Base-by-base conservation (phyloP, 75 land plant species). In the Isoetes taiwanensis region DNA sequence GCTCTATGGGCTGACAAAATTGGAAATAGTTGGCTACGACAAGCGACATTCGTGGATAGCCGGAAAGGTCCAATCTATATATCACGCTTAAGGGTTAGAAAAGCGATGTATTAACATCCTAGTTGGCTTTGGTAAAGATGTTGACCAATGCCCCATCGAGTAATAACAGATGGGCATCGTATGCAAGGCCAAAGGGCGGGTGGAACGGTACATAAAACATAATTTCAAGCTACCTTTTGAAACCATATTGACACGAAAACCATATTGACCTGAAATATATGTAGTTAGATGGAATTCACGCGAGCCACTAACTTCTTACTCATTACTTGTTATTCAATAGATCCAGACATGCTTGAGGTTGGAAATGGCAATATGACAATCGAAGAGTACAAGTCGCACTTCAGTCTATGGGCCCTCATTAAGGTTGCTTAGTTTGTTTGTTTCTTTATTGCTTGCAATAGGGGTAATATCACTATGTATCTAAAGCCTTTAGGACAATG, bases 281-380 rank as follows among this genome's bases (percentile, higher is more conserved):
- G 23, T 5, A 46, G 6, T 19, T 6, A 46, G 4, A 46, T 6
- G n/a, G 4, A 23, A 8, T 19, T 6, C 21, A 4, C 21, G 4
- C 6, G n/a, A 19, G 12, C 25, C 8, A 6, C 50, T 6, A 6
- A 19, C 8, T n/a, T 19, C 19, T 19, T n/a, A 6, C 19, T 19
- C 38, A 37, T 46, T 46, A 19, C 19, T 46, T 8, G 16, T 6
- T 19, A 6, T 46, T 46, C 5, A 6, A 5, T 46, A 46, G 50
- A 46, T 46, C 50, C 50, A 5, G 50, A 46, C 50, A 46, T 46
- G 50, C 19, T 46, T 8, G 50, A 46, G 50, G 50, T 46, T n/a
- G 50, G 50, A 5, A 46, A 46, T 46, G 50, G 50, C 50, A 23
- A 23, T 23, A 46, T 46, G 50, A 46, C 12, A 5, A 6, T 19